Conservation (phyloP, 148 eudicot species). For the Cornus florida region DNA sequence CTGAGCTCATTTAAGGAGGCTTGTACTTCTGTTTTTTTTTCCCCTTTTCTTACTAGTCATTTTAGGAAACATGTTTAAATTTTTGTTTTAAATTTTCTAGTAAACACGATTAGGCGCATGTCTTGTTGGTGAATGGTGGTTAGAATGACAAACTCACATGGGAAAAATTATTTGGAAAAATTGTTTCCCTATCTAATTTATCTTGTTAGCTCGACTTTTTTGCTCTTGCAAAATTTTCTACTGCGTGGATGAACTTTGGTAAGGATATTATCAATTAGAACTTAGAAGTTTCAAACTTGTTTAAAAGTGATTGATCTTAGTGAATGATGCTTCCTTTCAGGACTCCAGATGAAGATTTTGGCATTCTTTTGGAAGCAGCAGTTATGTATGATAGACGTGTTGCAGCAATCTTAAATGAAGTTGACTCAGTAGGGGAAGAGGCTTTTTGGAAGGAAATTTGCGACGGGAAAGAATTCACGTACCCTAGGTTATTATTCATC, state of each 20-base stretch:
- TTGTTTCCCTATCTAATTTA: background rate
- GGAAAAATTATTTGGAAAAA: too few species aligned
- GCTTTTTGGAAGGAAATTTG: slow-evolving; percentile 57
- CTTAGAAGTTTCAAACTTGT: background rate
- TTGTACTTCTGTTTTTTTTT: too few species aligned
- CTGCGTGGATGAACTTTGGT: background rate
- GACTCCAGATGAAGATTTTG: slow-evolving; percentile 99
- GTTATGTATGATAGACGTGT: slow-evolving; percentile 96
- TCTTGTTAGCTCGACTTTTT: background rate
- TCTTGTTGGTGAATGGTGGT: background rate
- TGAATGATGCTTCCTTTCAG: slow-evolving; percentile 34
- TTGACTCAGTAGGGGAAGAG: slow-evolving; percentile 63
- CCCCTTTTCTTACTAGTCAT: background rate
- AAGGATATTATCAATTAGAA: too few species aligned
- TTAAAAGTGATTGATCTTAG: background rate
- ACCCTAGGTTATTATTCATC: slow-evolving; percentile 84
- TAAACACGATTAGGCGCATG: background rate
- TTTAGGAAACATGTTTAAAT: too few species aligned
- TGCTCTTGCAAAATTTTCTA: background rate
- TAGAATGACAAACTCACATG: background rate
- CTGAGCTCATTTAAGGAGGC: background rate
- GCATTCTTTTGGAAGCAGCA: slow-evolving; percentile 96
- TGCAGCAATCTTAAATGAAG: slow-evolving; percentile 79
- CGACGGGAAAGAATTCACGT: slow-evolving; percentile 51
- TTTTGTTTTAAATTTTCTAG: too few species aligned